Conservation (phyloP, 1,284 basidiomycete species). For the Ustilago esculenta region DNA sequence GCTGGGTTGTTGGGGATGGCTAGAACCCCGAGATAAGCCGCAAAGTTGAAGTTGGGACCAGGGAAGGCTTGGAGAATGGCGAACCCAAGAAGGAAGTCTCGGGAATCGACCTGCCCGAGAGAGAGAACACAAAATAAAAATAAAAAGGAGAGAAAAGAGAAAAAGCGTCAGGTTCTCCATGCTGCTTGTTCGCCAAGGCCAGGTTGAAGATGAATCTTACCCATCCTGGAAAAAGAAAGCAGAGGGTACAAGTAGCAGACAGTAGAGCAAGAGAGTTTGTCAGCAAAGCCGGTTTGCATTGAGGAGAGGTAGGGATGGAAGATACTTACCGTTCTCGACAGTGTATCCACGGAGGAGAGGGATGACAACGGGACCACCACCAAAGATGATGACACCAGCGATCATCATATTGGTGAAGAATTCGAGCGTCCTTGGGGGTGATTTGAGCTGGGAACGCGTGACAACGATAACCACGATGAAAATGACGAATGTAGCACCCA, state of each 20-base stretch:
- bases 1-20: constrained; percentile 65
- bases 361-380: constrained; percentile 74
- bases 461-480: constrained; percentile 67
- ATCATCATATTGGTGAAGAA: constrained; percentile 70
- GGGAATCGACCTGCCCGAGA: constrained; percentile 68
- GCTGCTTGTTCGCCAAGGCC: too few species aligned
- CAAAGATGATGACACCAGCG: constrained; percentile 73
- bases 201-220: too few species aligned
- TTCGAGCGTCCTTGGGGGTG: constrained; percentile 64
- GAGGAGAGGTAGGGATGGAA: not conserved
- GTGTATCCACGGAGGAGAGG: constrained; percentile 73
- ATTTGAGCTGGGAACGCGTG: constrained; percentile 64
- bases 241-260: too few species aligned
- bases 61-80: constrained; percentile 70
- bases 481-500: constrained; percentile 59
- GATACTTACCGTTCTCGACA: constrained; percentile 69
- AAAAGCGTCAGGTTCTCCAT: too few species aligned
- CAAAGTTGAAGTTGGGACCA: constrained; percentile 75
- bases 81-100: constrained; percentile 74
- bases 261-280: not conserved
- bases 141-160: not conserved
- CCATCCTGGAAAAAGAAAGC: too few species aligned
- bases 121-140: not conserved
- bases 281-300: not conserved
- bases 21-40: constrained; percentile 73